Evolutionary conservation across 2,329 filamentous ascomycete species (phyloP).

Genomic region (Nemania abortiva): DNA sequence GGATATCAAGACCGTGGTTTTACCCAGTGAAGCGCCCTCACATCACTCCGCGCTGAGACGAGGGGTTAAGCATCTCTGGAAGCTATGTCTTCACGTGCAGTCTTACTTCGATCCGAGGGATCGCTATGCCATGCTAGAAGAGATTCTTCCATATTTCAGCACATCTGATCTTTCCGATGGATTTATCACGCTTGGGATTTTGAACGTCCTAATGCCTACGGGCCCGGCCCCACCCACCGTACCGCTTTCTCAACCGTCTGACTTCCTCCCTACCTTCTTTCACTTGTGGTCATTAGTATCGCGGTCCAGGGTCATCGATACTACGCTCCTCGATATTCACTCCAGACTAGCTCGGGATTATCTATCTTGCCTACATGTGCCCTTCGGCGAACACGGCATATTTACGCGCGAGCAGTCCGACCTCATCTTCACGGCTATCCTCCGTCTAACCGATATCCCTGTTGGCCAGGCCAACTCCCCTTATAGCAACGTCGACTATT

Average conservation of each 20-base stretch:
- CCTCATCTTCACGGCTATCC: constrained; percentile 89
- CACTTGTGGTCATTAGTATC: constrained; percentile 96
- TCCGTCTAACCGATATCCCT: constrained; percentile 92
- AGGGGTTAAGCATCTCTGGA: constrained; percentile 77
- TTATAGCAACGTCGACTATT: constrained; percentile 86
- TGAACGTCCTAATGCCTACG: constrained; percentile 91
- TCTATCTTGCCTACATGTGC: constrained; percentile 77
- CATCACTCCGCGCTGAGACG: constrained; percentile 69
- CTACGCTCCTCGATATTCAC: constrained; percentile 88
- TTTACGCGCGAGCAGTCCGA: constrained; percentile 94
- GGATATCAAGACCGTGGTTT: constrained; percentile 89
- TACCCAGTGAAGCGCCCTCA: constrained; percentile 83
- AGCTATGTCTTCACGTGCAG: constrained; percentile 90
- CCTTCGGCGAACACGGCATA: constrained; percentile 88
- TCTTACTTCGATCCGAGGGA: constrained; percentile 93
- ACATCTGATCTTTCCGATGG: constrained; percentile 92
- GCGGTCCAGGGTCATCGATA: constrained; percentile 87
- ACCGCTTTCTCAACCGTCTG: constrained; percentile 83
- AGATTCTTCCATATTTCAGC: constrained; percentile 88
- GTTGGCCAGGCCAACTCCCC: constrained; percentile 96
- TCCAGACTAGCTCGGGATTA: constrained; percentile 90
- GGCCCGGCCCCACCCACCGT: constrained; percentile 78
- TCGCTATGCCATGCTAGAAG: constrained; percentile 82
- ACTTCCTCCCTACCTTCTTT: constrained; percentile 93
- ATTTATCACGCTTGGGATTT: constrained; percentile 88